Conservation (phyloP, 352 stramenopile species). For the Globisporangium orthogonon region DNA sequence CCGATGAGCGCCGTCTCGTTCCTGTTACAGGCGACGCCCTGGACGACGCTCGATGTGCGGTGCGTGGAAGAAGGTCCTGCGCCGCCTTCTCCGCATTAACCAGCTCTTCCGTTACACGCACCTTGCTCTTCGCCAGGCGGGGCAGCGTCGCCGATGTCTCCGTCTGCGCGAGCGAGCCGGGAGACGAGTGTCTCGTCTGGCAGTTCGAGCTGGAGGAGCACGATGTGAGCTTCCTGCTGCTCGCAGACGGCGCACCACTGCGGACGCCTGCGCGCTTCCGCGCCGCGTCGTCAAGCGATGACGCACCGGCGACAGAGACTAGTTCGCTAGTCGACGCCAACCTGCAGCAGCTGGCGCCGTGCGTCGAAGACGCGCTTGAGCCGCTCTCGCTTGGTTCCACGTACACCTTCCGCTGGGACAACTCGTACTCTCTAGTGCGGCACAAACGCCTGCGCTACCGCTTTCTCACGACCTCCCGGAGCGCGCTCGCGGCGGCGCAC, state of each 20-base stretch:
- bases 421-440: slow-evolving; percentile 68
- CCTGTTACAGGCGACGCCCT: slow-evolving; percentile 48
- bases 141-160: slow-evolving; percentile 43
- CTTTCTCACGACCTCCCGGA: slow-evolving; percentile 32
- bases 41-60: slow-evolving; percentile 38
- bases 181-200: slow-evolving; percentile 42
- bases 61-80: too few relatives aligned
- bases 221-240: slow-evolving; percentile 56
- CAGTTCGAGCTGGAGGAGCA: slow-evolving; percentile 56
- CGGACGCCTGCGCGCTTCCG: slow-evolving; percentile 33
- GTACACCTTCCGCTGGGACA: slow-evolving; percentile 68
- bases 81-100: too few relatives aligned
- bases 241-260: slow-evolving; percentile 30
- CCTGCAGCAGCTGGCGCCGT: slow-evolving; percentile 7
- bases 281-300: slow-evolving; percentile 7
- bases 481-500: slow-evolving; percentile 38
- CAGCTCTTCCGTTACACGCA: too few relatives aligned
- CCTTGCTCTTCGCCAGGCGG: slow-evolving; percentile 17
- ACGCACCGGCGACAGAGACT: background rate
- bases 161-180: slow-evolving; percentile 20
- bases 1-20: slow-evolving; percentile 29
- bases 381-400: slow-evolving; percentile 21
- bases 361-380: slow-evolving; percentile 30
- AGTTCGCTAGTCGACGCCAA: background rate
- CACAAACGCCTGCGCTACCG: slow-evolving; percentile 63